Conservation (phyloP, 352 stramenopile genomes). For the Globisporangium heterothallicum region DNA sequence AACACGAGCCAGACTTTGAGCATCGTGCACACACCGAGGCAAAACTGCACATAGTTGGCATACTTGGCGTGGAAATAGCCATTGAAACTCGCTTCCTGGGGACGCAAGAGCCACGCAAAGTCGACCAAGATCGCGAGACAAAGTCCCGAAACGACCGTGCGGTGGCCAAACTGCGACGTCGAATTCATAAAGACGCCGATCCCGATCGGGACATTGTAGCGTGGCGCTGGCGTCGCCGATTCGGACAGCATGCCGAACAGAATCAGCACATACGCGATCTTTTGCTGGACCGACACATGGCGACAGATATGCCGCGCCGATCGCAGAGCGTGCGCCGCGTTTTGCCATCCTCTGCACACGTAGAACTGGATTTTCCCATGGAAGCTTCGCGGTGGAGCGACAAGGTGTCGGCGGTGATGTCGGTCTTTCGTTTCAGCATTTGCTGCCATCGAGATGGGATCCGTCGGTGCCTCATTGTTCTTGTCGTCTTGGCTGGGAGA, state of each 20-base stretch:
- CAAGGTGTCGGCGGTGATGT: not conserved
- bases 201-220: slow-evolving; percentile 70
- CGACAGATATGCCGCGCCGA: slow-evolving; percentile 17
- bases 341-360: not conserved
- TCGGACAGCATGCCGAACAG: slow-evolving; percentile 61
- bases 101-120: slow-evolving; percentile 61
- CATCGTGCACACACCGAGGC: slow-evolving; percentile 41
- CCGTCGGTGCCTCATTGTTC: not conserved
- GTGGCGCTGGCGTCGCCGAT: slow-evolving; percentile 45
- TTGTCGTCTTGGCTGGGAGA: not conserved
- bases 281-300: slow-evolving; percentile 47
- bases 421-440: not conserved
- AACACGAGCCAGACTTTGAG: slow-evolving; percentile 69
- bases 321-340: not conserved
- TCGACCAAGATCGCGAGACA: slow-evolving; percentile 40
- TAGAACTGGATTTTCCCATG: slow-evolving; percentile 24
- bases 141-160: slow-evolving; percentile 47
- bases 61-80: slow-evolving; percentile 42
- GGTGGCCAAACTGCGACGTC: slow-evolving; percentile 33
- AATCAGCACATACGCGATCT: slow-evolving; percentile 47
- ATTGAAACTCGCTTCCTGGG: slow-evolving; percentile 57
- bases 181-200: slow-evolving; percentile 41
- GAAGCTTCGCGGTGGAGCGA: slow-evolving; percentile 17
- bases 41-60: slow-evolving; percentile 42
- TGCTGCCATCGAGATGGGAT: not conserved